Conservation (phyloP, 106 monocot species). For the Chionographis japonica region DNA sequence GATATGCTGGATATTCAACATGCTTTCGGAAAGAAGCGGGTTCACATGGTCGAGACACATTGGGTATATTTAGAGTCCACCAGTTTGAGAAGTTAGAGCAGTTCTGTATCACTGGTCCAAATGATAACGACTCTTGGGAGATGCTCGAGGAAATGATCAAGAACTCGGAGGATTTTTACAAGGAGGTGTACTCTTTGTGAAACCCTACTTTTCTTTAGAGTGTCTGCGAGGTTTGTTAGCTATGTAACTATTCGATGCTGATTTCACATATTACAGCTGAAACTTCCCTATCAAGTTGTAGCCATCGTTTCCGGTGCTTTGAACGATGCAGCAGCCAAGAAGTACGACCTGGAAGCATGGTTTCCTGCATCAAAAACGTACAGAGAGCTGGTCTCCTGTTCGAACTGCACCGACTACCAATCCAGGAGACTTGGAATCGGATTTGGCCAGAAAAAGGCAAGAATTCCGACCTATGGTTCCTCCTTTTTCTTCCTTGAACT, state of each 20-base stretch:
- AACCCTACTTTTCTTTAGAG: background rate
- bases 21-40: constrained; percentile 57
- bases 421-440: constrained; percentile 38
- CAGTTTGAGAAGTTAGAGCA: constrained; percentile 98
- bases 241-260: background rate
- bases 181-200: constrained; percentile 14
- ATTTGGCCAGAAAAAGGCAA: constrained; percentile 51
- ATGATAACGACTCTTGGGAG: constrained; percentile 86
- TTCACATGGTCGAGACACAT: constrained; percentile 92
- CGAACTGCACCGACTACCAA: constrained; percentile 52
- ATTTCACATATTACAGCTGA: constrained; percentile 19
- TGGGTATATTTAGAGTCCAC: constrained; percentile 93
- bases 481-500: background rate
- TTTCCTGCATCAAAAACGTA: constrained; percentile 47
- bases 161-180: constrained; percentile 54
- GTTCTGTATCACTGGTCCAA: constrained; percentile 85
- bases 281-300: constrained; percentile 38
- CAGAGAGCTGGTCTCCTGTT: constrained; percentile 46
- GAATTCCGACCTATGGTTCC: background rate
- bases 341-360: constrained; percentile 52
- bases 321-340: constrained; percentile 57
- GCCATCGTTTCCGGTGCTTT: constrained; percentile 47
- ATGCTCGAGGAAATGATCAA: constrained; percentile 97
- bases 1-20: constrained; percentile 45
- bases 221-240: background rate